phyloP scores from a whole-genome alignment of 768 basidiomycete species.

The Solioccasus polychromus region DNA sequence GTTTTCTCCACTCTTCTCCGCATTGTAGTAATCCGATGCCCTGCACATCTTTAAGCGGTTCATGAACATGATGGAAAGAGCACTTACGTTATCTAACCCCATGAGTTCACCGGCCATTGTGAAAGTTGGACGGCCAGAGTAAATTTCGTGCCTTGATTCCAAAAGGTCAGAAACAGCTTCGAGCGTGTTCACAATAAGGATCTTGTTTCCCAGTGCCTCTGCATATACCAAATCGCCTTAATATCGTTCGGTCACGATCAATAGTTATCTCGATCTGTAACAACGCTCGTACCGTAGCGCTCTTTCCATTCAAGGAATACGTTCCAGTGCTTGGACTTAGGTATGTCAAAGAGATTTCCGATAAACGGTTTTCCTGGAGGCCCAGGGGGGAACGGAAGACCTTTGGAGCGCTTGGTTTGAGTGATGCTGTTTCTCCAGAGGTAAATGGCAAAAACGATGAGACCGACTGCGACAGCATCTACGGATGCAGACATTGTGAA shows the following conservation, averaged over 20 bases:
- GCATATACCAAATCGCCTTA: slow-evolving; percentile 31
- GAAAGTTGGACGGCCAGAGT: slow-evolving; percentile 34
- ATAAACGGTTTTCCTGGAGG: background rate
- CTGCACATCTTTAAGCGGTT: slow-evolving; percentile 11
- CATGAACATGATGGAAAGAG: background rate
- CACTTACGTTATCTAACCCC: slow-evolving; percentile 13
- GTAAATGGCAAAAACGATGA: background rate
- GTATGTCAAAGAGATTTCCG: slow-evolving; percentile 11
- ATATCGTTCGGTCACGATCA: background rate
- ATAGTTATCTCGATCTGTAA: background rate
- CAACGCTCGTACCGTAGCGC: slow-evolving; percentile 1
- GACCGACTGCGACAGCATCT: background rate
- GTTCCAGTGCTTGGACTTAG: slow-evolving; percentile 3
- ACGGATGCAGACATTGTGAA: no score
- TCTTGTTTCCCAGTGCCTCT: slow-evolving; percentile 23
- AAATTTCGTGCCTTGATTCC: slow-evolving; percentile 25
- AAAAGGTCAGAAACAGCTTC: slow-evolving; percentile 28
- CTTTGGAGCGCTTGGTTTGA: slow-evolving; percentile 3
- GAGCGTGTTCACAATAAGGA: slow-evolving; percentile 31
- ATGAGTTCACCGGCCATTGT: slow-evolving; percentile 37
- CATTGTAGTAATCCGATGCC: slow-evolving; percentile 23
- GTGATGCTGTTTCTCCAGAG: slow-evolving; percentile 1
- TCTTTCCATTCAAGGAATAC: slow-evolving; percentile 11
- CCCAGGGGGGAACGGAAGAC: slow-evolving; percentile 7
- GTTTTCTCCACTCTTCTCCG: slow-evolving; percentile 17